These are phyloP conservation scores for Striga asiatica DNA, from an alignment of 257 asterid species.

Conservation along the genomic window DNA sequence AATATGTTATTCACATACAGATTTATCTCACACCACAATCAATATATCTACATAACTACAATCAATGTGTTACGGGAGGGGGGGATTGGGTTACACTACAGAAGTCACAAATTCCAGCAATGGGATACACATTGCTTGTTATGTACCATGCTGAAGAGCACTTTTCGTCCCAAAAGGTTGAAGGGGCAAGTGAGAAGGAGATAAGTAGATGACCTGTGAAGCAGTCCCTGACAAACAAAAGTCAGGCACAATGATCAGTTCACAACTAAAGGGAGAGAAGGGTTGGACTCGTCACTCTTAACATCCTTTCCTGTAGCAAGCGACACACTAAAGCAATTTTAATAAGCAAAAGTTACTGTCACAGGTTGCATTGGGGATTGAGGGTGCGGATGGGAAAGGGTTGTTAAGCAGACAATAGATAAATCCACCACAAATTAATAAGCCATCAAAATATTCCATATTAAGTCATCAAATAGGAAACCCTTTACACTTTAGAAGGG, in stretches of 20 bases:
- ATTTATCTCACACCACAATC: too few species aligned
- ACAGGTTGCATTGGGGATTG: neutral
- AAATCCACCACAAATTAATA: neutral
- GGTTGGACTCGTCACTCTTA: too few species aligned
- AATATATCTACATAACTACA: too few species aligned
- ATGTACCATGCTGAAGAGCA: conserved; percentile 43
- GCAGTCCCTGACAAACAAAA: conserved; percentile 36
- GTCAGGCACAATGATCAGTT: neutral
- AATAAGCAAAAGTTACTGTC: neutral
- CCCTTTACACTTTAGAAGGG: neutral
- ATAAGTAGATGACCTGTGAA: conserved; percentile 36
- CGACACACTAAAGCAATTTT: neutral
- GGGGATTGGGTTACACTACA: neutral
- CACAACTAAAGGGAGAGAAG: too few species aligned
- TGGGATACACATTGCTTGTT: conserved; percentile 1
- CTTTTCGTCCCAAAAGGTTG: conserved; percentile 28
- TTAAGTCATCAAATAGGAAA: neutral
- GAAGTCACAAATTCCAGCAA: conserved; percentile 3
- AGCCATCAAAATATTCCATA: conserved; percentile 11
- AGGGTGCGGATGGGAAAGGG: too few species aligned
- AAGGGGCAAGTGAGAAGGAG: conserved; percentile 45
- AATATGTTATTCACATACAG: too few species aligned
- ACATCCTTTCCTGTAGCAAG: too few species aligned
- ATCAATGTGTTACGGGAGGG: too few species aligned
- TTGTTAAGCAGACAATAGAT: conserved; percentile 1